These are phyloP conservation scores for Arabidopsis hybrid DNA, from an alignment of 441 rosid genomes.

Conservation along the genomic window DNA sequence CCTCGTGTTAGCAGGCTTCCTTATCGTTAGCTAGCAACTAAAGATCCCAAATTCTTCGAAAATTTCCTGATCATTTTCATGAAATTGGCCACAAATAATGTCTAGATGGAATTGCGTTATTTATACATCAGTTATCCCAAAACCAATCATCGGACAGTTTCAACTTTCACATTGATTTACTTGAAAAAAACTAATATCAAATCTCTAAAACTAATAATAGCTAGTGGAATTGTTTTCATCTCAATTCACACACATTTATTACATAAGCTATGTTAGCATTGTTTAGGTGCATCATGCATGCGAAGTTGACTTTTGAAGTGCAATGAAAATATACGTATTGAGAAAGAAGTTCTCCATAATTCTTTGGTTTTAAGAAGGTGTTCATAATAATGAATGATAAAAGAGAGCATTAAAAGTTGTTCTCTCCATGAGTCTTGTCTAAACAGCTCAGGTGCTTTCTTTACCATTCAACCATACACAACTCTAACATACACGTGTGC, in stretches of 20 bases:
- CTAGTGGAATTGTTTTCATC: neutral
- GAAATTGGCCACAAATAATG: neutral
- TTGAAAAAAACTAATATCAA: neutral
- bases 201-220: neutral
- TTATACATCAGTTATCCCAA: neutral
- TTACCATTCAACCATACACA: constrained; percentile 47
- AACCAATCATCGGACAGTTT: neutral
- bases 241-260: constrained; percentile 19
- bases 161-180: neutral
- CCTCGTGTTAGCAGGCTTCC: neutral
- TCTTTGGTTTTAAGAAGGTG: too few species aligned
- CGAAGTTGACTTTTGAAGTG: constrained; percentile 32
- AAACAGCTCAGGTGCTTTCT: constrained; percentile 47
- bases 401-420: constrained; percentile 37
- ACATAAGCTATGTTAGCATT: neutral
- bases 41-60: too few species aligned
- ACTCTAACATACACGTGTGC: constrained; percentile 49
- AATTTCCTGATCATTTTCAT: neutral
- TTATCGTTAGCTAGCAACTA: too few species aligned
- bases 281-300: constrained; percentile 30
- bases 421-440: constrained; percentile 49
- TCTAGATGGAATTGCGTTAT: neutral
- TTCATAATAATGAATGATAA: neutral
- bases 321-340: neutral
- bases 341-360: neutral